A percentile compares a stretch with the other conserved stretches of the same genome.
phyloP scores from a whole-genome alignment of 2,329 filamentous ascomycete genomes.

The Domatiomyces catenatus region DNA sequence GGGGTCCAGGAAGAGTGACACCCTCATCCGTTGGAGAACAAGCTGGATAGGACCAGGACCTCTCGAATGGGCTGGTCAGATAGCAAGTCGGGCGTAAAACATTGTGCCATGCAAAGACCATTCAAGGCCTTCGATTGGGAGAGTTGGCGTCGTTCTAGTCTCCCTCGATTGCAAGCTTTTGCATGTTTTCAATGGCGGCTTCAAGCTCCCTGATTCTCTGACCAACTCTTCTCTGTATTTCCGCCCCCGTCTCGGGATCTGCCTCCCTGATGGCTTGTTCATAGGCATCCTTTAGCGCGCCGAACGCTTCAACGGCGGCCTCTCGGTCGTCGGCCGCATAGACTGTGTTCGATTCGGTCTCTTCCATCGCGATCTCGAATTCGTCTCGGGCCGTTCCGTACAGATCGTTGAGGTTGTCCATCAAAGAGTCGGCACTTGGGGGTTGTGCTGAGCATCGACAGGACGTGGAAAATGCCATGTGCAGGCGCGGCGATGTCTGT shows the following conservation, averaged over 20 bases:
- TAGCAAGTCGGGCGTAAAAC: constrained; percentile 16
- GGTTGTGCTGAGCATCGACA: background rate
- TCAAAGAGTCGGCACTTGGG: constrained; percentile 16
- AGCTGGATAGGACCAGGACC: constrained; percentile 62
- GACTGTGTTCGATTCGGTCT: constrained; percentile 37
- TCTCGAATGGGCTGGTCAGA: constrained; percentile 92
- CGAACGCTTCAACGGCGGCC: constrained; percentile 38
- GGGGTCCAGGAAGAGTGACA: background rate
- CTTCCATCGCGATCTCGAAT: constrained; percentile 29
- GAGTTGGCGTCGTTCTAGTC: constrained; percentile 13
- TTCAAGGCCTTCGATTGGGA: background rate
- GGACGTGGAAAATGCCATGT: background rate
- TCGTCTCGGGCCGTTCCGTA: constrained; percentile 18
- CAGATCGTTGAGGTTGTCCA: constrained; percentile 17
- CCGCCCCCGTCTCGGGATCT: constrained; percentile 30
- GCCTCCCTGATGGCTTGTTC: constrained; percentile 27
- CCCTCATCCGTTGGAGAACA: constrained; percentile 66
- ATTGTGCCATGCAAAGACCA: background rate
- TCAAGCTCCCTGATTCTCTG: constrained; percentile 39
- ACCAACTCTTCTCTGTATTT: constrained; percentile 37
- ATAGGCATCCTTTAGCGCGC: constrained; percentile 34
- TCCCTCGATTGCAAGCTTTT: constrained; percentile 36
- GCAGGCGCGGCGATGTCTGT: background rate
- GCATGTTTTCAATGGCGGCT: constrained; percentile 35
- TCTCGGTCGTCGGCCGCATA: constrained; percentile 41